Percentiles rank a stretch among this genome's conserved stretches.
phyloP scores from a whole-genome alignment of 2,329 filamentous ascomycete genomes.

The Ophiosphaerella korrae region DNA sequence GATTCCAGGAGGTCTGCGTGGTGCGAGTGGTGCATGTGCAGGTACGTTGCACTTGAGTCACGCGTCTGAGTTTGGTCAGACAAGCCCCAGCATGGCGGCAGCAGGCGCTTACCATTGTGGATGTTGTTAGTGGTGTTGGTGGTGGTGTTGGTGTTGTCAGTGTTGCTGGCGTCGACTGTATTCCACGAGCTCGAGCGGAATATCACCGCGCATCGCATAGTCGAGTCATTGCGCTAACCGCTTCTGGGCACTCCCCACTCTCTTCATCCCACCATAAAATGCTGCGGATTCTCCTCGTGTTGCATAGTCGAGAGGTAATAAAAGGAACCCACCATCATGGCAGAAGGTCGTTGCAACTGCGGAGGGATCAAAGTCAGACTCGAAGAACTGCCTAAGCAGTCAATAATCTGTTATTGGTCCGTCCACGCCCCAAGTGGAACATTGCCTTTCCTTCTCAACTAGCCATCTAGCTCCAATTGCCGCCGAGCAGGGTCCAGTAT shows the following conservation, averaged over 20 bases:
- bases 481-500: conserved; percentile 29
- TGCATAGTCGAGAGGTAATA: too few relatives aligned
- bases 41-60: conserved; percentile 74
- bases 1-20: conserved; percentile 79
- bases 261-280: too few relatives aligned
- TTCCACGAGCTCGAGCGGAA: too few relatives aligned
- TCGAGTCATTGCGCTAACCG: too few relatives aligned
- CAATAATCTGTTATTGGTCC: conserved; percentile 39
- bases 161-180: too few relatives aligned
- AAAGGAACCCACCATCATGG: conserved; percentile 12
- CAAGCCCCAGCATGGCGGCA: neutral
- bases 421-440: neutral
- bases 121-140: neutral
- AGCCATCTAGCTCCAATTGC: conserved; percentile 31
- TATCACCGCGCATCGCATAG: too few relatives aligned
- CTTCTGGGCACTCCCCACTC: too few relatives aligned
- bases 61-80: conserved; percentile 56
- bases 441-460: neutral
- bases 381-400: conserved; percentile 24
- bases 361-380: conserved; percentile 32
- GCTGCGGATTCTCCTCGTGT: too few relatives aligned
- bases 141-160: neutral
- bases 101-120: conserved; percentile 2
- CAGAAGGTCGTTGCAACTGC: conserved; percentile 41
- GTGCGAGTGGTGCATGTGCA: conserved; percentile 74